Base-by-base conservation (phyloP, 768 basidiomycete species). In the Lactifluus volemus region DNA sequence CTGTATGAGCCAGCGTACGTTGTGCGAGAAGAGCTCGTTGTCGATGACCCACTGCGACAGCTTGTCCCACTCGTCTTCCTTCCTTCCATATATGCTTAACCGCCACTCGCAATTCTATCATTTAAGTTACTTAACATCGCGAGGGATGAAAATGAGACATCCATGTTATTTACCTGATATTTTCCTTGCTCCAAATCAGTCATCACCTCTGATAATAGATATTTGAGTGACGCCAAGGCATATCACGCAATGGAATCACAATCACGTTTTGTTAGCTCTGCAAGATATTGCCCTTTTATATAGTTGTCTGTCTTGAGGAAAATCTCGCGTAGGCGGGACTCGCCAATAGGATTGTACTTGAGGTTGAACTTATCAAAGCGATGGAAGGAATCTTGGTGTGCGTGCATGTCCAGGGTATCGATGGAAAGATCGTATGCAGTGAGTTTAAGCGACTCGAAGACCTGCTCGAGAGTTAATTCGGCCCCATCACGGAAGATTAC, bases 351-450 rank as follows among this genome's bases (percentile, higher is more conserved):
- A 68, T 97, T 97, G 72, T 98, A 98, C 73, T 98, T 93, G 47
- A 97, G 77, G 68, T 98, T 98, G 76, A 98, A 98, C 70, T 96
- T 93, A 76, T 97, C 97, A 70, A 97, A 98, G 14, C 97, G 89
- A 72, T 99, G 96, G 79, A 99, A 98, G 1, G 94, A 91, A 69
- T 97, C 95, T 65, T 91, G 88, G 72, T 99, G 96, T 0, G 96
- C 97, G 65, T 98, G 97, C 97, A 99, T 99, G 70, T 99, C 97
- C 44, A 99, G 82, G 3, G 97, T 99, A 70, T 99, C 97, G 70
- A 99, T 98, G 11, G 94, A 97, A 38, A 99, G 81, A 67, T 99
- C 97, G 72, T 99, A 99, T 1, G 97, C 96, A 1, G 90, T 95
- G 44, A 99, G 77, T 67, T 95, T 86, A 32, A 99, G 82, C 12